Conservation (phyloP, 1,284 basidiomycete genomes). For the Ceratobasidium sp. region DNA sequence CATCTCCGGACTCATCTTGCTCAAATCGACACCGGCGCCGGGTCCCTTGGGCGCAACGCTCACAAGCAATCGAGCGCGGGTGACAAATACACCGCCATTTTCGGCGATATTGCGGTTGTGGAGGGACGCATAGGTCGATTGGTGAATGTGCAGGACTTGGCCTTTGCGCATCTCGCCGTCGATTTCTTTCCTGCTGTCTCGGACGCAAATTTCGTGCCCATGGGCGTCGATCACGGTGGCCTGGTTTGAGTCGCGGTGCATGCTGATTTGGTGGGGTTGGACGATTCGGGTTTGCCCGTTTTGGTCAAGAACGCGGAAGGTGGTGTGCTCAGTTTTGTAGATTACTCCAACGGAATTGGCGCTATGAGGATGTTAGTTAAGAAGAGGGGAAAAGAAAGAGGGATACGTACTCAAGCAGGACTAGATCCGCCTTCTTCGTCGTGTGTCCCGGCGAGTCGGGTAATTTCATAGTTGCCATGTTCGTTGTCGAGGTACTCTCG, state of each 20-base stretch:
- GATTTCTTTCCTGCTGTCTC: constrained; percentile 94
- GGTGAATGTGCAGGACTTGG: constrained; percentile 93
- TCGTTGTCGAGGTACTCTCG: constrained; percentile 89
- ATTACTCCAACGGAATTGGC: constrained; percentile 95
- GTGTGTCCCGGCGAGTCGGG: constrained; percentile 80
- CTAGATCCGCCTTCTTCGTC: constrained; percentile 77
- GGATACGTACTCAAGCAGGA: constrained; percentile 89
- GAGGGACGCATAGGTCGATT: no score
- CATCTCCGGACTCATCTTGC: constrained; percentile 94
- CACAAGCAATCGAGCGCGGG: constrained; percentile 80
- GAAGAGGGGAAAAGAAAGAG: constrained; percentile 23
- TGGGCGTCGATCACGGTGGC: constrained; percentile 93
- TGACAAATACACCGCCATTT: constrained; percentile 85
- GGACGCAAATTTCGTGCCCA: constrained; percentile 83
- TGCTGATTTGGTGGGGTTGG: constrained; percentile 95
- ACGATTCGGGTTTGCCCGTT: constrained; percentile 89
- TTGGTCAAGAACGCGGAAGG: constrained; percentile 96
- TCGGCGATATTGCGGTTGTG: no score
- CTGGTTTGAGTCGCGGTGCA: constrained; percentile 84
- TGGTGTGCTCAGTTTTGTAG: constrained; percentile 95
- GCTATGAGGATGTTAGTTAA: constrained; percentile 60
- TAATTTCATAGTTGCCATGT: constrained; percentile 87
- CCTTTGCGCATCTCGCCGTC: constrained; percentile 95
- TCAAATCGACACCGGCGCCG: constrained; percentile 76
- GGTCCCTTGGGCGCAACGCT: constrained; percentile 89